Conservation (phyloP, 352 stramenopile species). For the Phytophthora boehmeriae region DNA sequence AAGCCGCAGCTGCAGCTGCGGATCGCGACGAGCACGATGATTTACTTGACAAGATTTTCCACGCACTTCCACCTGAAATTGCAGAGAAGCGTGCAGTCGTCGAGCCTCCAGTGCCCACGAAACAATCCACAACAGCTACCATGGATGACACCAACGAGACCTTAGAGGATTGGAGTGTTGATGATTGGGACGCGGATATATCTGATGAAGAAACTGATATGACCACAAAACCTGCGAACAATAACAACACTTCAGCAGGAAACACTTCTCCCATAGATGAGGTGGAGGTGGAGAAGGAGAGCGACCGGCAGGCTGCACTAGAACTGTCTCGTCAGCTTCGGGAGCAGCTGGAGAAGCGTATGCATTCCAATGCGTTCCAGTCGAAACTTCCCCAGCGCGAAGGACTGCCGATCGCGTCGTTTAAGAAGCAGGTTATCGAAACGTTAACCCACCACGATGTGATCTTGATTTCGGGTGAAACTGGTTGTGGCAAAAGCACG, state of each 20-base stretch:
- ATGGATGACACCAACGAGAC: conserved; percentile 6
- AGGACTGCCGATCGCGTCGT: conserved; percentile 81
- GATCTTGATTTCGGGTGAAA: conserved; percentile 95
- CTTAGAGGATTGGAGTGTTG: conserved; percentile 62
- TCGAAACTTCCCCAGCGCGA: conserved; percentile 52
- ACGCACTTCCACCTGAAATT: conserved; percentile 56
- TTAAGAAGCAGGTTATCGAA: conserved; percentile 81
- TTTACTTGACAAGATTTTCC: conserved; percentile 58
- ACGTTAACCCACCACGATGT: conserved; percentile 86
- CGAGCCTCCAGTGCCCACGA: conserved; percentile 7
- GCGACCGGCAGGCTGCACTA: conserved; percentile 15
- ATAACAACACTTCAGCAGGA: background rate
- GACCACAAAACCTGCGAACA: conserved; percentile 6
- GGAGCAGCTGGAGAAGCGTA: conserved; percentile 39
- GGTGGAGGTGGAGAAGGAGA: conserved; percentile 20
- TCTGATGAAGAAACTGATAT: conserved; percentile 33
- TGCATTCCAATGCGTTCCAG: conserved; percentile 43
- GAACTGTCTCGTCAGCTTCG: conserved; percentile 46
- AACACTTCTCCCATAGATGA: conserved; percentile 1
- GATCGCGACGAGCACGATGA: conserved; percentile 59
- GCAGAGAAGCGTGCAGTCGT: conserved; percentile 37
- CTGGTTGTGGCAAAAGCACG: conserved; percentile 95
- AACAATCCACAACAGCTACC: conserved; percentile 1
- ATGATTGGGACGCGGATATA: conserved; percentile 78
- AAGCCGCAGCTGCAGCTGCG: conserved; percentile 37